These are phyloP conservation scores for Umbelopsis sp. DNA, from an alignment of 371 early-diverging fungal genomes.

Conservation along the genomic window DNA sequence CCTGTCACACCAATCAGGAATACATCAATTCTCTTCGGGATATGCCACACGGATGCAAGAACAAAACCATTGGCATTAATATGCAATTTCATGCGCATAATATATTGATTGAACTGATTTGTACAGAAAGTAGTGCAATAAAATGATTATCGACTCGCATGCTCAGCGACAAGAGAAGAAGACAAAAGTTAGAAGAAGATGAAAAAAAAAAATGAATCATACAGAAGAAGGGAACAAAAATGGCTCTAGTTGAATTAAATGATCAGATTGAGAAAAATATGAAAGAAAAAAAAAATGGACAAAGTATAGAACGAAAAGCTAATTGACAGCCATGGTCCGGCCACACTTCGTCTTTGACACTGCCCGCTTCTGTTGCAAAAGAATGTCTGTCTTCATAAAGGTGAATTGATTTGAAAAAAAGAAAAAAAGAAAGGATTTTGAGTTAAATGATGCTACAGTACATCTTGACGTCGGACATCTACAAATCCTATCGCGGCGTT, in stretches of 20 bases:
- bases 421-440: background rate
- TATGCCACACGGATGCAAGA: no score
- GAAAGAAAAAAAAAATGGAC: background rate
- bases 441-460: background rate
- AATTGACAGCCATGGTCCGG: constrained; percentile 6
- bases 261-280: background rate
- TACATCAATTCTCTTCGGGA: no score
- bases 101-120: background rate
- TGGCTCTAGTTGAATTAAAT: background rate
- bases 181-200: background rate
- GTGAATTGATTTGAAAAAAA: background rate
- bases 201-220: background rate
- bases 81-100: background rate
- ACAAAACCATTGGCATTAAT: background rate
- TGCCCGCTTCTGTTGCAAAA: background rate
- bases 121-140: background rate
- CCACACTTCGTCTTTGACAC: background rate
- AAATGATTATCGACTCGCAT: background rate
- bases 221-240: background rate
- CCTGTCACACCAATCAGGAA: no score
- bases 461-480: constrained; percentile 4
- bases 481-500: background rate
- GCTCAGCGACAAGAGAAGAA: background rate
- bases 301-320: background rate
- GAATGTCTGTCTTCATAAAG: background rate